phyloP scores from a whole-genome alignment of 345 rosid genomes.

The Clarkia xantiana region DNA sequence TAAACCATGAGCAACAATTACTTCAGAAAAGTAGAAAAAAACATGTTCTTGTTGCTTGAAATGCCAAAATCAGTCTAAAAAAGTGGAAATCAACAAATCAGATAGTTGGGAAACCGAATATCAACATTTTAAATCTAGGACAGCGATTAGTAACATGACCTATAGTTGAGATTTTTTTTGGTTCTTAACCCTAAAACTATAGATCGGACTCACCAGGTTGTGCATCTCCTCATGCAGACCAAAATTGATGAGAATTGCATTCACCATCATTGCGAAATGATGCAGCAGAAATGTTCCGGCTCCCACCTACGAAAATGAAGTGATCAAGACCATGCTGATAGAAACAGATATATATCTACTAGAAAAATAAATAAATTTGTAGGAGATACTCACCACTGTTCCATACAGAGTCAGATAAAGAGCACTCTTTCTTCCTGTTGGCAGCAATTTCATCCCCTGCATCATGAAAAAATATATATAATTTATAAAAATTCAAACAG shows the following conservation, averaged over 20 bases:
- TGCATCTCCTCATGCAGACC: slow-evolving; percentile 91
- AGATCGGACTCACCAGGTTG: slow-evolving; percentile 48
- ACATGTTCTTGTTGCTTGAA: neutral
- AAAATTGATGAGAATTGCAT: slow-evolving; percentile 58
- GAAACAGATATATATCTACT: slow-evolving; percentile 1
- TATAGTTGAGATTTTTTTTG: no score
- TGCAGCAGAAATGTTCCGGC: slow-evolving; percentile 74
- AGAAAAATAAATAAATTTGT: neutral
- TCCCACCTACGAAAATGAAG: slow-evolving; percentile 44
- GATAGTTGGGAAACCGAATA: no score
- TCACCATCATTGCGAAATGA: slow-evolving; percentile 63
- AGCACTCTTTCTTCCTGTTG: slow-evolving; percentile 53
- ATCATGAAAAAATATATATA: slow-evolving; percentile 4
- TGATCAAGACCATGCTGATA: slow-evolving; percentile 8
- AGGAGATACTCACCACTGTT: slow-evolving; percentile 43
- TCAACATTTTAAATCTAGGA: no score
- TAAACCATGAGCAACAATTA: neutral
- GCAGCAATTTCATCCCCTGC: slow-evolving; percentile 71
- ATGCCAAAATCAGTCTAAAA: no score
- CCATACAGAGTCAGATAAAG: slow-evolving; percentile 55
- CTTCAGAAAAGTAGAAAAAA: neutral
- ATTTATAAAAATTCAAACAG: neutral
- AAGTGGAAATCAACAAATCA: no score
- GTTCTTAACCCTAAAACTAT: slow-evolving; percentile 1
- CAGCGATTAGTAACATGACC: no score